Evolutionary conservation across 306 rosid genomes (phyloP).

Genomic region (Pyrus bretschneideri): DNA sequence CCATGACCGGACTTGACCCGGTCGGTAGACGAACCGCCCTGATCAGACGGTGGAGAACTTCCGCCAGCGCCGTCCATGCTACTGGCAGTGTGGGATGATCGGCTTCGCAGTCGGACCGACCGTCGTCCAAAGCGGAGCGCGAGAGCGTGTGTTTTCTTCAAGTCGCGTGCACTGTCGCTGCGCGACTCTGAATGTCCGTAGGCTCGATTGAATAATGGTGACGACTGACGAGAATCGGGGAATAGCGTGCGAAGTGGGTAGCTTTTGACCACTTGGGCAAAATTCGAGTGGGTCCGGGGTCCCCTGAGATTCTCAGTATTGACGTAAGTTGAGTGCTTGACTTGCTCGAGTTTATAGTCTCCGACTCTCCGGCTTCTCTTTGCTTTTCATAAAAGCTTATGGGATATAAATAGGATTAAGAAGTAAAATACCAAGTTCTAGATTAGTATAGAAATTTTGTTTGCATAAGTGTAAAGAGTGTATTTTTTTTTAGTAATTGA

Average conservation of each 20-base stretch:
- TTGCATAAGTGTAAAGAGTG: neutral
- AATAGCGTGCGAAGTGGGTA: no score
- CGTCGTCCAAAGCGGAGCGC: neutral
- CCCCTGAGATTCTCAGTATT: no score
- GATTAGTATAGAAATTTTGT: neutral
- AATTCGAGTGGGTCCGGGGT: no score
- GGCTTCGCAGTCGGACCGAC: constrained; percentile 20
- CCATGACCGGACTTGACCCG: constrained; percentile 16
- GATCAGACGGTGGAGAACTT: constrained; percentile 4
- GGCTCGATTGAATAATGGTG: no score
- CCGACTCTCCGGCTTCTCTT: no score
- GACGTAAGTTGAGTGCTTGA: no score
- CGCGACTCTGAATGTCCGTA: neutral
- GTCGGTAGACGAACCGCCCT: constrained; percentile 11
- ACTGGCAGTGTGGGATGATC: neutral
- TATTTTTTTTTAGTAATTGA: neutral
- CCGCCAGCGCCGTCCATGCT: neutral
- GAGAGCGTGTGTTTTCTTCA: neutral
- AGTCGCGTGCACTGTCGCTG: neutral
- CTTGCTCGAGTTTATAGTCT: no score
- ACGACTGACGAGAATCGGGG: no score
- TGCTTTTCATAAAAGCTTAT: no score
- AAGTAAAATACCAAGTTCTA: neutral
- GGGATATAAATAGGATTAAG: neutral
- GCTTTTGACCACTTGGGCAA: no score